Base-by-base conservation (phyloP, 352 stramenopile species). In the Pilasporangium apinafurcum region DNA sequence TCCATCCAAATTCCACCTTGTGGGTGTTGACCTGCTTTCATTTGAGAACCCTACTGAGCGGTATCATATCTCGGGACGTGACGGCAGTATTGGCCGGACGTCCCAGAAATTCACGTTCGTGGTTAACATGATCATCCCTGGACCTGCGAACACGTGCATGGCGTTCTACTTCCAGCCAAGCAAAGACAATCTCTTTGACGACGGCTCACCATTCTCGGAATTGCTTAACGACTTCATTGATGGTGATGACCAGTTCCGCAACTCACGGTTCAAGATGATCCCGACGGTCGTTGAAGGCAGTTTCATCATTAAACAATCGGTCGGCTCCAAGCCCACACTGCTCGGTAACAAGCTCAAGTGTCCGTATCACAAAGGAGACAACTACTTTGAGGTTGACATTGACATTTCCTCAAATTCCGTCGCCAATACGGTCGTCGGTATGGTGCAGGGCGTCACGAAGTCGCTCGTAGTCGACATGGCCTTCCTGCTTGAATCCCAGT, bases 191-290 rank as follows among this genome's bases (percentile, higher is more conserved):
- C 46, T 95, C 24, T 92, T 96, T 35, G 82, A 95, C 36, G 76
- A 94, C 35, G 79, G 80, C 46, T 95, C 86, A 27, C 59, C 83
- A 6, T 94, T 96, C 50, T 94, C 80, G 13, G 80, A 92, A 43
- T 61, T 96, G 35, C 60, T 95, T 16, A 91, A 92, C 42, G 78
- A 90, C 47, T 96, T 97, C 21, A 75, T 96, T 21, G 96, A 98
- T 63, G 95, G 92, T 39, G 86, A 95, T 55, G 94, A 99, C 61
- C 56, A 72, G 37, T 98, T 98, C 59, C 86, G 95, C 22, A 96
- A 99, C 62, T 92, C 86, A 35, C 92, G 94, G 12, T 98, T 99
- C 71, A 99, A 99, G 73, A 67, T 99, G 38, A 98, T 99, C 55
- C 96, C 96, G 20, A 95, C 83, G 7, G 74, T 99, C 46, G 85